These are phyloP conservation scores for Plasmodium falciparum DNA, from an alignment of 169 alveolate species.

Conservation along the genomic window DNA sequence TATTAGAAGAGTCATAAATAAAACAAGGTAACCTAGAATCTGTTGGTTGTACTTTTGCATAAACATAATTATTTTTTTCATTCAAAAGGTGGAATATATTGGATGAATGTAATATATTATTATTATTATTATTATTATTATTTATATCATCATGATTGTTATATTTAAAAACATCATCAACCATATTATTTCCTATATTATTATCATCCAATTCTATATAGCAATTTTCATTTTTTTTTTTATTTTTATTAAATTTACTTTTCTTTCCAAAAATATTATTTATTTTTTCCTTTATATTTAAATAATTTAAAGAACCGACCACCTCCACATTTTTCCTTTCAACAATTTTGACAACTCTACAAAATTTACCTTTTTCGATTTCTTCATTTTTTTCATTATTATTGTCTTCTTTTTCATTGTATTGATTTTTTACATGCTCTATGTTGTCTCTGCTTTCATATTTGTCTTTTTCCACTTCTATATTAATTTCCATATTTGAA, in stretches of 20 bases:
- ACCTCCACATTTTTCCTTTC: conserved; percentile 31
- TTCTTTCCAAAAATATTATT: conserved; percentile 39
- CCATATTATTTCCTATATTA: neutral
- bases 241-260: conserved; percentile 1
- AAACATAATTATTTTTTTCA: neutral
- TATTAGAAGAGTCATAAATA: conserved; percentile 31
- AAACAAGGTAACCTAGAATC: conserved; percentile 66
- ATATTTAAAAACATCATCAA: neutral
- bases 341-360: conserved; percentile 55
- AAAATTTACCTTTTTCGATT: conserved; percentile 20
- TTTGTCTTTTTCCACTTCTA: neutral
- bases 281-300: conserved; percentile 41
- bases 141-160: neutral
- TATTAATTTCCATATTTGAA: conserved; percentile 1
- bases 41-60: conserved; percentile 52
- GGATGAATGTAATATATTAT: neutral
- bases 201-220: neutral
- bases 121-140: neutral
- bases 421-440: neutral
- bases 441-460: neutral
- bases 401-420: neutral
- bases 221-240: neutral
- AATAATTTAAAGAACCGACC: conserved; percentile 54
- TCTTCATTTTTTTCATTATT: conserved; percentile 12
- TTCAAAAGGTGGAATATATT: too few relatives aligned